Evolutionary conservation across 192 early-diverging fungal genomes (phyloP).

Genomic region (Gaertneriomyces sp.): DNA sequence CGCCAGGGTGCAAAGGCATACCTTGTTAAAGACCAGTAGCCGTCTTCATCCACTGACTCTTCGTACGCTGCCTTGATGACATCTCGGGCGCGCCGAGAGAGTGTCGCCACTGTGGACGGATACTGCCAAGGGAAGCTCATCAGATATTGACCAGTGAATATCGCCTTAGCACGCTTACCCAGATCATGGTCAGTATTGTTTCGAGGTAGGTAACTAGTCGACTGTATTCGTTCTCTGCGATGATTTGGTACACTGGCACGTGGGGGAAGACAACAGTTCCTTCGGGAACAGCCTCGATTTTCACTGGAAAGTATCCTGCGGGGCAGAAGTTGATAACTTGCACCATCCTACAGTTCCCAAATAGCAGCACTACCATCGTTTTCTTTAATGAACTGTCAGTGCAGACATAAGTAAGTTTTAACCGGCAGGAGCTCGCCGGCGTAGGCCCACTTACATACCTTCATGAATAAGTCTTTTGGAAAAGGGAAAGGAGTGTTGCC

Average conservation of each 20-base stretch:
- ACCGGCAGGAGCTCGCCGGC: not conserved
- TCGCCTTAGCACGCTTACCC: conserved; percentile 45
- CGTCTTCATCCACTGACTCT: conserved; percentile 61
- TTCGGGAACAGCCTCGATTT: conserved; percentile 74
- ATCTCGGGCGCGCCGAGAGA: conserved; percentile 64
- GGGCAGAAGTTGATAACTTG: not conserved
- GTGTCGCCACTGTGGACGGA: conserved; percentile 79
- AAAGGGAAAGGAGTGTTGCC: conserved; percentile 61
- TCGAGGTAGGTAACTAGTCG: conserved; percentile 80
- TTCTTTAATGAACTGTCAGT: conserved; percentile 64
- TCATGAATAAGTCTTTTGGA: conserved; percentile 71
- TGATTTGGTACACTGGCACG: conserved; percentile 79
- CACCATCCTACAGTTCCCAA: not conserved
- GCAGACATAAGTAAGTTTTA: not conserved
- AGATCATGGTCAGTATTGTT: conserved; percentile 76
- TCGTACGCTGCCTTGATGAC: conserved; percentile 60
- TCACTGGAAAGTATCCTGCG: conserved; percentile 74
- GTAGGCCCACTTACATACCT: conserved; percentile 33
- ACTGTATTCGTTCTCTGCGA: conserved; percentile 66
- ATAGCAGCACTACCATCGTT: conserved; percentile 47
- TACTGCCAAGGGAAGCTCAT: conserved; percentile 49
- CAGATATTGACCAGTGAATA: not conserved
- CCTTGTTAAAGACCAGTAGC: conserved; percentile 52
- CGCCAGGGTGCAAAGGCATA: not conserved
- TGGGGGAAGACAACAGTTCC: conserved; percentile 79